Conservation (phyloP, 805 yeast species). For the Wickerhamia fluorescens region DNA sequence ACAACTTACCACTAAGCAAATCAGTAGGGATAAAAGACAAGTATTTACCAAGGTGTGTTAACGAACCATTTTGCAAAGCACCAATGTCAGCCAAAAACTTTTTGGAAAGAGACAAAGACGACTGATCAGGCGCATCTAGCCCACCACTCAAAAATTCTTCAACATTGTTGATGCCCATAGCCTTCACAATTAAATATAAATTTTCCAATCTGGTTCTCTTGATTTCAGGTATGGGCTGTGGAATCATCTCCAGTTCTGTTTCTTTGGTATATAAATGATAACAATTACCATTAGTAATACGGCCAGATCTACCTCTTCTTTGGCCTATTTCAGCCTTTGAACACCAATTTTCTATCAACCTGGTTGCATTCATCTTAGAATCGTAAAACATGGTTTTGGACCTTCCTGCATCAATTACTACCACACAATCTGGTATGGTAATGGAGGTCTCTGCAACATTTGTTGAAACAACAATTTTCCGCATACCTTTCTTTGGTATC, state of each 20-base stretch:
- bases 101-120: conserved; percentile 45
- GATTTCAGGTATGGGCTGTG: conserved; percentile 84
- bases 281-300: conserved; percentile 78
- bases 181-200: conserved; percentile 72
- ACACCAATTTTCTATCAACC: conserved; percentile 74
- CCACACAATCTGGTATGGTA: conserved; percentile 92
- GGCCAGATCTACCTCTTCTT: conserved; percentile 97
- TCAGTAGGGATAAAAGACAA: conserved; percentile 82
- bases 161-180: conserved; percentile 80
- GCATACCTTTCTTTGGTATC: conserved; percentile 40
- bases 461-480: conserved; percentile 85
- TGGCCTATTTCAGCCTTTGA: conserved; percentile 86
- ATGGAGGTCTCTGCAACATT: conserved; percentile 97
- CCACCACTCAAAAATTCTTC: conserved; percentile 64
- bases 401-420: conserved; percentile 81
- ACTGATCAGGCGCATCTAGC: conserved; percentile 68
- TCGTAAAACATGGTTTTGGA: conserved; percentile 75
- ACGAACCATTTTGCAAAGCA: conserved; percentile 42
- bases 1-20: conserved; percentile 73
- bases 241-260: conserved; percentile 49
- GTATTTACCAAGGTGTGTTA: conserved; percentile 76
- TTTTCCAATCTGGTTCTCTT: conserved; percentile 78
- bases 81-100: conserved; percentile 61
- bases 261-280: conserved; percentile 69
- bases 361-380: conserved; percentile 57